Conservation (phyloP, 2,329 filamentous ascomycete species). For the Zalaria sp. region DNA sequence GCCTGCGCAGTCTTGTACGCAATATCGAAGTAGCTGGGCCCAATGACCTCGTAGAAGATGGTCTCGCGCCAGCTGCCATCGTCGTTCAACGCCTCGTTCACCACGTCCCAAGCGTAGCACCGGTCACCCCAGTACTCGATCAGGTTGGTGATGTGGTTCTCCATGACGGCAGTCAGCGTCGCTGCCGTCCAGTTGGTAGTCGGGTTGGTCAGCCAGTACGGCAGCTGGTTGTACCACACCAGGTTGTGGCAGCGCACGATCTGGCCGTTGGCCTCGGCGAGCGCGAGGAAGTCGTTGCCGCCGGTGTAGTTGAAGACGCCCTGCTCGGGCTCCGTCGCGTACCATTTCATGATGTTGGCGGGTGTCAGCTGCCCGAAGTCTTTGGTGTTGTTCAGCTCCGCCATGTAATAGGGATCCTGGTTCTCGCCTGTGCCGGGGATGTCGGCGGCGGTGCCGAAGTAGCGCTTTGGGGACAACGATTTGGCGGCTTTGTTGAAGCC, state of each 20-base stretch:
- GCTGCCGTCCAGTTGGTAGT: constrained; percentile 40
- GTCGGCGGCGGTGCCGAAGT: constrained; percentile 47
- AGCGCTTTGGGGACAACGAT: constrained; percentile 36
- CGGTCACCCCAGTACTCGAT: constrained; percentile 44
- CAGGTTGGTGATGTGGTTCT: constrained; percentile 47
- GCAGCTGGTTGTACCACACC: constrained; percentile 40
- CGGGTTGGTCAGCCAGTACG: constrained; percentile 33
- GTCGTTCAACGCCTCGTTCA: constrained; percentile 50
- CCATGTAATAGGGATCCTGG: constrained; percentile 39
- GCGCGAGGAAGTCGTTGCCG: constrained; percentile 35
- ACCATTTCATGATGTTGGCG: constrained; percentile 52
- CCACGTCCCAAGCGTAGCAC: constrained; percentile 51
- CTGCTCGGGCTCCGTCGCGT: constrained; percentile 43
- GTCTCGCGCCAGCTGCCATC: constrained; percentile 38
- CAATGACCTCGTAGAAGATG: constrained; percentile 43
- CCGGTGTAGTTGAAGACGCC: constrained; percentile 43
- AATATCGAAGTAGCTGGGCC: constrained; percentile 41
- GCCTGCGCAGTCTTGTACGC: constrained; percentile 43
- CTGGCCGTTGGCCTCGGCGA: constrained; percentile 26
- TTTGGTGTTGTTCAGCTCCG: constrained; percentile 37
- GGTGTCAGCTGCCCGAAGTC: constrained; percentile 54
- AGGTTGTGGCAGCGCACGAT: constrained; percentile 49
- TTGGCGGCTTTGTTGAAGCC: constrained; percentile 40
- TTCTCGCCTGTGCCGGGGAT: constrained; percentile 30
- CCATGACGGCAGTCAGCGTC: constrained; percentile 41